Evolutionary conservation across 352 stramenopile species (phyloP), one percentile per base, ranked within the genome.

Genomic region (Plasmopara muralis): DNA sequence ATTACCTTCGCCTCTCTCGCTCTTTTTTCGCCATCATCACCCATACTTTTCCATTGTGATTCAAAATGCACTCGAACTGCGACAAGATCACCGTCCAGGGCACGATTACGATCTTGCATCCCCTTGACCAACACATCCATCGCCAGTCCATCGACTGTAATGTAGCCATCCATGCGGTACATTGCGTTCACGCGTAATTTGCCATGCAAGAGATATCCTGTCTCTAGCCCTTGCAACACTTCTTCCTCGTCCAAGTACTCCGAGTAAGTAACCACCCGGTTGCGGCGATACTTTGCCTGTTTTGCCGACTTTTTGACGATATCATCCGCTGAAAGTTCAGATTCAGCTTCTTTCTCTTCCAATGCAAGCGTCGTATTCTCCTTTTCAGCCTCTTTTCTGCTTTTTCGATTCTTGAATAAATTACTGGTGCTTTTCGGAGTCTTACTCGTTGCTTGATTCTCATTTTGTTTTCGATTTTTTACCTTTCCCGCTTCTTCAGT

Each of bases 61-160:
- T 84, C 66, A 0, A 74, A 62, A 14, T 72, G 53, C 2, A 93
- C 30, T 47, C 81, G 50, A 38, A 95, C 54, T 1, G 66, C 81
- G 10, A 95, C 83, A 12, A 92, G 55, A 52, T 94, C 85, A n/a
- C 81, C 73, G 42, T 94, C 74, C 44, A 95, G 59, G 1, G 74
- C 83, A 15, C 84, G 79, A 38, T 93, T 94, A 2, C 83, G 75
- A 47, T 87, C 70, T 29, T 70, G 57, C 47, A 83, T 71, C 6
- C 80, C 81, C 46, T 91, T 75, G 5, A 93, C 66, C 14, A 90
- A 49, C 6, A 95, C 57, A 50, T 94, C 85, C 47, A 85, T 71
- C 13, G 68, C 59, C 12, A 95, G 68, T 0, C 84, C 84, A 28
- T 87, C 68, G 12, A 95, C 67, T 3, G 80, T 79, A 29, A 94